Base-by-base conservation (phyloP, 1,284 basidiomycete genomes). In the Hymenochaete sp. region DNA sequence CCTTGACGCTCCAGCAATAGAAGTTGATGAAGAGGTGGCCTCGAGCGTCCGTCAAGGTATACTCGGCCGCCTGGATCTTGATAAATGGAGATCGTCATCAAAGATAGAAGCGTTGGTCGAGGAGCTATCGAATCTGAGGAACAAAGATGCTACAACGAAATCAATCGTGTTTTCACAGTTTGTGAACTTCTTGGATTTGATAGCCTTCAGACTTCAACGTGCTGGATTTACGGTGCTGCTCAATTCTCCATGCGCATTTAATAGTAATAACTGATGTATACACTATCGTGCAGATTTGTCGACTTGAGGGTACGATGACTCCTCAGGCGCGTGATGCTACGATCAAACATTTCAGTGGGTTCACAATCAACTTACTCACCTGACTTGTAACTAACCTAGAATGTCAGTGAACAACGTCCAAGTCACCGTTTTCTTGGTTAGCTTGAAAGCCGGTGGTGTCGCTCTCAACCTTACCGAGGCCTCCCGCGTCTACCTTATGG, bases 101-200 rank as follows among this genome's bases (percentile, higher is more conserved):
- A 99, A 98, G 71, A 92, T 98, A 43, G 96, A 99, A 61, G 95
- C 96, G 1, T 72, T 99, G 1, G 73, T 98, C 1, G 96, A 98
- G 62, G 95, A 98, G 66, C 68, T 98, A 42, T 82, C 76, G 59
- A 88, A 87, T 60, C 71, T 96, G 35, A 73, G 92, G 19, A 65
- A 73, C 50, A 78, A 93, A 59, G 91, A 98, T 62, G 76, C 83
- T 35, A 96, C 93, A 8, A 93, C 92, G 49, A 99, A 99, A 70
- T 93, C 88, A 60, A 77, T 99, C 42, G 95, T 99, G 22, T 99
- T 96, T 61, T 89, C 83, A 52, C 92, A 95, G 63, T 93, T 93
- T 60, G 88, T 92, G 45, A 91, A 86, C 62, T 89, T 91, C 64
- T 67, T 91, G 53, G 80, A 98, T 60, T 68, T 98, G 47, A 93